Evolutionary conservation across 2,329 filamentous ascomycete species (phyloP).

Genomic region (Amesomyces nigricolor): DNA sequence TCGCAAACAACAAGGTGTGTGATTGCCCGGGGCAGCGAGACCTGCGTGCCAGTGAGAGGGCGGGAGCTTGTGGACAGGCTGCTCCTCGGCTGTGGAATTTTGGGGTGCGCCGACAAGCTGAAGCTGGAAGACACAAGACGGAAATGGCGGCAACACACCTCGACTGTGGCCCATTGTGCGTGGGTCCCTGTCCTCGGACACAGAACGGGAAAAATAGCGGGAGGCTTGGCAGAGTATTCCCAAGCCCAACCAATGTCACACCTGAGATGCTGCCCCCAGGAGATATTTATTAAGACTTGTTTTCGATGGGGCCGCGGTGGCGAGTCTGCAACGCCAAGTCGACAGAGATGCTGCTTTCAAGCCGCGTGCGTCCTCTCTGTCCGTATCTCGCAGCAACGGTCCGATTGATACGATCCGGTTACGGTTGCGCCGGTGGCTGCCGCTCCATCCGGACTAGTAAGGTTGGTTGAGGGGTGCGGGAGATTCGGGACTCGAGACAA

Average conservation of each 20-base stretch:
- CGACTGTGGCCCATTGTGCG: slow-evolving; percentile 49
- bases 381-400: slow-evolving; percentile 1
- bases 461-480: slow-evolving; percentile 5
- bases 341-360: not conserved
- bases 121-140: slow-evolving; percentile 2
- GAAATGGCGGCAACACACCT: slow-evolving; percentile 38
- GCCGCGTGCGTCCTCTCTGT: not conserved
- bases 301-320: not conserved
- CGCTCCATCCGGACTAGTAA: slow-evolving; percentile 17
- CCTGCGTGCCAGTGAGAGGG: slow-evolving; percentile 13
- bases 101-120: not conserved
- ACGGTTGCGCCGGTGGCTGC: slow-evolving; percentile 3
- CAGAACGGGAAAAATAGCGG: not conserved
- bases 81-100: not conserved
- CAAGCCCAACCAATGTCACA: not conserved
- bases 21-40: slow-evolving; percentile 9
- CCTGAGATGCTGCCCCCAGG: not conserved
- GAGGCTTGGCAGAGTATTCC: slow-evolving; percentile 7
- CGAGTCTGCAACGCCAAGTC: not conserved
- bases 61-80: no score
- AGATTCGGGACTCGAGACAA: slow-evolving; percentile 13
- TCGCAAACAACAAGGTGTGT: not conserved
- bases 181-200: slow-evolving; percentile 12
- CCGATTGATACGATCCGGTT: slow-evolving; percentile 8
- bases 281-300: not conserved